phyloP scores from a whole-genome alignment of 306 rosid species.

The Vigna radiata region DNA sequence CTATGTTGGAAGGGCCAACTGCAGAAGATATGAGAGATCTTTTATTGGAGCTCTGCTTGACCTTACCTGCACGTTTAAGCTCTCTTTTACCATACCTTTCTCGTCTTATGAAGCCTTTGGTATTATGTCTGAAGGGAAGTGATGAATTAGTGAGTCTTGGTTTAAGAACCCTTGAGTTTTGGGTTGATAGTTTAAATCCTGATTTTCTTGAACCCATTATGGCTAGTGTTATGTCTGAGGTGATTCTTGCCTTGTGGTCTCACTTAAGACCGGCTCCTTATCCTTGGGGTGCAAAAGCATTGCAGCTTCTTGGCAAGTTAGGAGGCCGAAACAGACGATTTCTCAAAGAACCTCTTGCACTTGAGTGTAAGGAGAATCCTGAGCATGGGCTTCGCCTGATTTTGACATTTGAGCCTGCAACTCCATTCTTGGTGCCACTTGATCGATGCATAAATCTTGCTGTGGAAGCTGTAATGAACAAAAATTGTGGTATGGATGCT shows the following conservation, averaged over 20 bases:
- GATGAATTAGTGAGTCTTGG: constrained; percentile 95
- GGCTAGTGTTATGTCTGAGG: constrained; percentile 95
- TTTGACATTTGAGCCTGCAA: constrained; percentile 98
- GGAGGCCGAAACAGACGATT: constrained; percentile 99
- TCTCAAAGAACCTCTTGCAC: constrained; percentile 93
- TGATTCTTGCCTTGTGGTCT: constrained; percentile 95
- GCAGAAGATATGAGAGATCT: constrained; percentile 97
- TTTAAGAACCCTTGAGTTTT: constrained; percentile 92
- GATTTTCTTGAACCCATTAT: constrained; percentile 98
- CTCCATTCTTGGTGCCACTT: constrained; percentile 96
- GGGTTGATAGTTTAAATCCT: constrained; percentile 99
- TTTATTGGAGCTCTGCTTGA: constrained; percentile 92
- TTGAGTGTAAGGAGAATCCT: constrained; percentile 97
- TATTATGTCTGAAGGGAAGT: constrained; percentile 86
- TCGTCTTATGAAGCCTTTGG: constrained; percentile 97
- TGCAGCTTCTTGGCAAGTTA: constrained; percentile 97
- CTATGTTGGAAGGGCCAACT: constrained; percentile 97
- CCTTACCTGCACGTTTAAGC: constrained; percentile 97
- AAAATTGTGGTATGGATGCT: constrained; percentile 71
- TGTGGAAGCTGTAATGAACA: constrained; percentile 84
- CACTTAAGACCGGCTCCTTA: constrained; percentile 91
- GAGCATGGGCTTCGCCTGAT: constrained; percentile 96
- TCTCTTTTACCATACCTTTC: constrained; percentile 89
- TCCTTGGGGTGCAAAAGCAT: constrained; percentile 96
- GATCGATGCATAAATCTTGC: constrained; percentile 99